phyloP scores from a whole-genome alignment of 1,139 yeast species.

The Starmera stellimalicola region DNA sequence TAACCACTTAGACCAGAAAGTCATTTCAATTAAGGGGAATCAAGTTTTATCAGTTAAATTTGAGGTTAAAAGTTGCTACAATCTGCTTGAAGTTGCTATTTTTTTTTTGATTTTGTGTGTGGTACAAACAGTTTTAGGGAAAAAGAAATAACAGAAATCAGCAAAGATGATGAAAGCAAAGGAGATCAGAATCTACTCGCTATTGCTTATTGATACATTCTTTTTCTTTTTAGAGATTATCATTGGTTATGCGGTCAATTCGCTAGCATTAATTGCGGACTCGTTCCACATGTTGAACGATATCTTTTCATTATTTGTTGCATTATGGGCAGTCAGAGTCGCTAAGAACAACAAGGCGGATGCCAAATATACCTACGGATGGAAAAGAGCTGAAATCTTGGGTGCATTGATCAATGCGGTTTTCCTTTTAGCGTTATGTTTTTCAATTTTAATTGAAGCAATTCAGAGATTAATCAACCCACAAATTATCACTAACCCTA shows the following conservation, averaged over 20 bases:
- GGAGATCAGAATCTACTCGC: constrained; percentile 64
- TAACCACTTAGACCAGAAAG: no score
- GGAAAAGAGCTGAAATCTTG: constrained; percentile 93
- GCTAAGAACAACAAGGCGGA: constrained; percentile 79
- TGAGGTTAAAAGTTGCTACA: no score
- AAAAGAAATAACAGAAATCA: no score
- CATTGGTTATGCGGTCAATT: constrained; percentile 82
- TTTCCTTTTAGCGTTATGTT: constrained; percentile 82
- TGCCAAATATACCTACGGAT: constrained; percentile 85
- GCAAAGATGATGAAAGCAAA: constrained; percentile 34
- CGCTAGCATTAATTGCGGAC: constrained; percentile 89
- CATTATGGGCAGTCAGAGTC: constrained; percentile 93
- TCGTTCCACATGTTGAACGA: constrained; percentile 97
- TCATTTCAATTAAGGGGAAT: no score
- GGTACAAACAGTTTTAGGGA: no score
- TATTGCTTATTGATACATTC: constrained; percentile 66
- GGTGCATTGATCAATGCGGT: constrained; percentile 95
- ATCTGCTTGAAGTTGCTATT: no score
- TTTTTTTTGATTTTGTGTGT: no score
- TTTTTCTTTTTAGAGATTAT: constrained; percentile 83
- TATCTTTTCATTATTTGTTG: constrained; percentile 80
- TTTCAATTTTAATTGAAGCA: constrained; percentile 88
- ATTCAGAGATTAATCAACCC: constrained; percentile 81
- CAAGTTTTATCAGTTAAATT: no score
- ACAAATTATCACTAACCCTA: constrained; percentile 69